phyloP scores from a whole-genome alignment of 768 basidiomycete genomes.

The Lepiota brunneoincarnata region DNA sequence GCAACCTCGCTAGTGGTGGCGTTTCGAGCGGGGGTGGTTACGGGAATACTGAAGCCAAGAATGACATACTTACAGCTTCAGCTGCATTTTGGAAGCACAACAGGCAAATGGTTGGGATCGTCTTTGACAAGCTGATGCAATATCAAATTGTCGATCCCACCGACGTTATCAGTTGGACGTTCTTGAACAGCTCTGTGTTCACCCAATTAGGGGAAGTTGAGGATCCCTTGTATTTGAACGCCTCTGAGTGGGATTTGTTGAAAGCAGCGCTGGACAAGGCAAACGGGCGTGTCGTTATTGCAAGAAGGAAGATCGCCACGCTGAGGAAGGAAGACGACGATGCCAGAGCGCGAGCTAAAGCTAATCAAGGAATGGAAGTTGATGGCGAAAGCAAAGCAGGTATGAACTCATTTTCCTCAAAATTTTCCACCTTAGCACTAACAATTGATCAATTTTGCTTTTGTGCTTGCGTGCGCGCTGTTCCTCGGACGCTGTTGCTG shows the following conservation, averaged over 20 bases:
- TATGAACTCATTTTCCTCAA: conserved; percentile 16
- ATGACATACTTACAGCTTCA: conserved; percentile 68
- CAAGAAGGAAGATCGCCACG: conserved; percentile 67
- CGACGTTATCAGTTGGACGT: conserved; percentile 87
- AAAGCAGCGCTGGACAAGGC: conserved; percentile 86
- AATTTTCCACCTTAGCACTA: neutral
- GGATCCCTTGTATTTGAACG: conserved; percentile 42
- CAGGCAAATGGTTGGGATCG: conserved; percentile 85
- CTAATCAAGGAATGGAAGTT: conserved; percentile 65
- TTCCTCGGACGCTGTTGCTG: neutral
- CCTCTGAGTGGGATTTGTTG: conserved; percentile 85
- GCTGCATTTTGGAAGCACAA: conserved; percentile 83
- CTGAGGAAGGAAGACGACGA: conserved; percentile 90
- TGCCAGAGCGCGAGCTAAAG: conserved; percentile 71
- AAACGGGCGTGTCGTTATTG: conserved; percentile 80
- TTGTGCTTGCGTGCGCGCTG: neutral
- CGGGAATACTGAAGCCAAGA: conserved; percentile 56
- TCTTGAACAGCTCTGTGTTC: conserved; percentile 51
- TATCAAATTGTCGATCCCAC: conserved; percentile 96
- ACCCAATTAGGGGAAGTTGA: conserved; percentile 35
- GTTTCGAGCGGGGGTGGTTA: conserved; percentile 31
- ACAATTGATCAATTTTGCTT: neutral
- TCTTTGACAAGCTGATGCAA: conserved; percentile 97
- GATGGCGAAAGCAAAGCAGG: conserved; percentile 62
- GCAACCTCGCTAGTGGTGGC: conserved; percentile 54